Evolutionary conservation across 495 filamentous ascomycete genomes (phyloP), one percentile per base, ranked within the genome.

Genomic region (Tuber magnatum): DNA sequence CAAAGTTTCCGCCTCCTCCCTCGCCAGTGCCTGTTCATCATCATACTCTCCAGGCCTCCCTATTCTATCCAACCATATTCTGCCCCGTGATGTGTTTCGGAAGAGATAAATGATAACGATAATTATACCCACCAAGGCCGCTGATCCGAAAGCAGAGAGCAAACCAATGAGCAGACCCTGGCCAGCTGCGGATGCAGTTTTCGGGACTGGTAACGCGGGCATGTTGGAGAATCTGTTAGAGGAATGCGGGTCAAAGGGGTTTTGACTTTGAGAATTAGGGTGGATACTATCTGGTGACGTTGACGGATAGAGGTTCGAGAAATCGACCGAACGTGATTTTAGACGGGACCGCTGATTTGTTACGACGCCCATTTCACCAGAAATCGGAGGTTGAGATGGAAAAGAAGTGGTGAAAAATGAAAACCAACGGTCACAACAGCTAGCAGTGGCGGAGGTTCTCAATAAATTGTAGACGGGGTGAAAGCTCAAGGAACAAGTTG

Each of bases 31-130:
- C 83, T 97, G 94, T 83, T 98, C 95, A 85, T 99, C 95, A 84
- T 99, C 95, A 86, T 92, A 99, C 85, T 97, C 95, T 76, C 95
- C 95, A 2, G 95, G 94, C 73, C 96, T 88, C 61, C 93, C 94
- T 83, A 99, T 92, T 77, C 94, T 90, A 85, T 98, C 94, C 76
- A 99, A 88, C 74, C 98, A 89, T 78, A 99, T 99, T 75, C 95
- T 88, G 42, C 95, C 95, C 72, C 91, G 90, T 71, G 87, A 88
- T 68, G 95, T 97, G 85, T 97, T 94, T 83, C 91, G 88, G 85
- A 98, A 95, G 85, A 97, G 97, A 84, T 97, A 97, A 81, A 97
- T 90, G 81, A 94, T 85, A 71, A 91, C 89, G 77, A 97, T 90
- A 70, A 98, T 86, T 46, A 94, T 79, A 46, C 91, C 90, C 43